These are phyloP conservation scores for Whalleya microplaca DNA, from an alignment of 2,329 filamentous ascomycete species.

Conservation along the genomic window DNA sequence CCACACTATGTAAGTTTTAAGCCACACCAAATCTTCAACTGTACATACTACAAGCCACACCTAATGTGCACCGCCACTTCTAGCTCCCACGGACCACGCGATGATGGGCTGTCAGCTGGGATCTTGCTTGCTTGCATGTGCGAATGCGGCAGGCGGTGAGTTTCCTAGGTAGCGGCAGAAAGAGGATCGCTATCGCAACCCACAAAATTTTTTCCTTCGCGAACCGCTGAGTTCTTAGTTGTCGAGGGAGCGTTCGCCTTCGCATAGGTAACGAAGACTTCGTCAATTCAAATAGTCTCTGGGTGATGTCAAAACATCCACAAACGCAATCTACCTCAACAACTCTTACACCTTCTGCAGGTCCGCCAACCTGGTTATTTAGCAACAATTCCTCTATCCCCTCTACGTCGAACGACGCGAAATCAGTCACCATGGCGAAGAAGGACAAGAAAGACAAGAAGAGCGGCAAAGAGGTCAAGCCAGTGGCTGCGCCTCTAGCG, in stretches of 20 bases:
- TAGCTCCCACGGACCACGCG: no score
- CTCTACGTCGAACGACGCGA: constrained; percentile 7
- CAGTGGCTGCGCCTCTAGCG: constrained; percentile 8
- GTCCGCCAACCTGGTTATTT: constrained; percentile 40
- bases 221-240: not conserved
- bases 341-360: constrained; percentile 23
- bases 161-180: constrained; percentile 10
- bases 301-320: constrained; percentile 19
- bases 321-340: constrained; percentile 9
- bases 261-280: not conserved
- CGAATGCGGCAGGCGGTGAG: not conserved
- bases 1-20: no score
- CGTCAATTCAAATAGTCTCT: constrained; percentile 1
- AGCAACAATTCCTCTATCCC: constrained; percentile 34
- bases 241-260: not conserved
- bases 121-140: no score
- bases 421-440: constrained; percentile 31
- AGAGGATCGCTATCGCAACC: constrained; percentile 12
- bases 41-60: not conserved
- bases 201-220: constrained; percentile 21
- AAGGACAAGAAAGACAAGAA: constrained; percentile 34
- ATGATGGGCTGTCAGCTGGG: no score
- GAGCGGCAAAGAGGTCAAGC: constrained; percentile 24
- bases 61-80: not conserved
- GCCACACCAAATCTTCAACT: no score